Percentiles rank a stretch among this genome's conserved stretches.
phyloP scores from a whole-genome alignment of 2,329 filamentous ascomycete species.

The Aureobasidium vineae region DNA sequence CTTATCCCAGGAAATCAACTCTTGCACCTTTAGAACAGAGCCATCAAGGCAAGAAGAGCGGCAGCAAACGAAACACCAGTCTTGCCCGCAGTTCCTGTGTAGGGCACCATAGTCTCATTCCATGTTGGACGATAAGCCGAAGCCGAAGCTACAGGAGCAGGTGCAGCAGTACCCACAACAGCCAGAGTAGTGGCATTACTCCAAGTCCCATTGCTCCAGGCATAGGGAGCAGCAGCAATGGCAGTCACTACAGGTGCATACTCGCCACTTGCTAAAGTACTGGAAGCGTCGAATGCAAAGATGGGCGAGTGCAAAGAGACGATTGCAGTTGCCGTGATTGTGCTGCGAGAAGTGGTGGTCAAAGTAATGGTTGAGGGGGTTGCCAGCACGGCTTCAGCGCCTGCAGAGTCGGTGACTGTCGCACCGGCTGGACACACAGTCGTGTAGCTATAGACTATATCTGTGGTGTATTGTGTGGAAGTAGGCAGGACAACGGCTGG shows the following conservation, averaged over 20 bases:
- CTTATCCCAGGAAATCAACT: too few species aligned
- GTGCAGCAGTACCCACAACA: background rate
- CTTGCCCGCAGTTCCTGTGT: slow-evolving; percentile 12
- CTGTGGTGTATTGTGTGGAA: slow-evolving; percentile 3
- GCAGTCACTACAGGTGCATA: background rate
- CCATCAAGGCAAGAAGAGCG: background rate
- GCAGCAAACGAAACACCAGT: background rate
- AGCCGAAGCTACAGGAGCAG: background rate
- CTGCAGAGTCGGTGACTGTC: slow-evolving; percentile 11
- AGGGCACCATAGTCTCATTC: background rate
- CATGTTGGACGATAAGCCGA: background rate
- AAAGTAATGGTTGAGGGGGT: slow-evolving; percentile 16
- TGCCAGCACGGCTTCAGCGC: slow-evolving; percentile 1
- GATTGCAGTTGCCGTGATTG: slow-evolving; percentile 2
- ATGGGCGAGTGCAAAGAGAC: background rate
- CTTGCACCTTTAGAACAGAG: background rate
- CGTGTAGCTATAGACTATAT: slow-evolving; percentile 11
- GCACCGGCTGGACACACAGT: slow-evolving; percentile 19
- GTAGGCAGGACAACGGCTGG: background rate
- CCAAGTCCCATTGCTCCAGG: slow-evolving; percentile 12
- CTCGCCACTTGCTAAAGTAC: background rate
- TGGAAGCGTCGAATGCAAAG: slow-evolving; percentile 1
- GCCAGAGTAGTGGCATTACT: slow-evolving; percentile 14
- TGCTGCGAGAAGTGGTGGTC: slow-evolving; percentile 14
- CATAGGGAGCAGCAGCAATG: background rate